Base-by-base conservation (phyloP, 805 yeast species). In the Debaryomyces hansenii region DNA sequence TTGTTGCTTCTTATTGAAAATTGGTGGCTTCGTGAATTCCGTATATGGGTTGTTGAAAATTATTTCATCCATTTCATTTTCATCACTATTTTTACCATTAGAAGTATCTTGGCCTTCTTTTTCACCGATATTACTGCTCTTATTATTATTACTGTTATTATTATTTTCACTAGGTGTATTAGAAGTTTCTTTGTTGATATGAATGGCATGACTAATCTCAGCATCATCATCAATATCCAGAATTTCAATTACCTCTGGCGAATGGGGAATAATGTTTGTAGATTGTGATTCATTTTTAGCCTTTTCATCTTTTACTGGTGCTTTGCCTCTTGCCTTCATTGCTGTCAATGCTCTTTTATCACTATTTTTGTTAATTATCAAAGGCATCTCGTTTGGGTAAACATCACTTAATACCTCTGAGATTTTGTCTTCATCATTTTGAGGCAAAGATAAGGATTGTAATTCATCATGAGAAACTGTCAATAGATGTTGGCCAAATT, bases 331-430 rank as follows among this genome's bases (percentile, higher is more conserved):
- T 6, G 3, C 10, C 27, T 6, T 2, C 7, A 3, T 24, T 3
- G 7, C 10, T 4, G 7, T 24, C 4, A 24, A 24, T 6, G 14
- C 34, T n/a, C 16, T 31, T 12, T 31, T 53, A 33, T 45, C 45
- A 11, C 51, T 49, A 27, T 53, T 55, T 50, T 70, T 69, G 34
- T 54, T 60, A 32, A 71, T 53, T 3, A 65, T 58, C 37, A 72
- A 57, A 7, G 75, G 75, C 2, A 63, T 50, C 38, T 67, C 71
- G 24, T 55, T 56, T 4, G 71, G 67, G 40, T 58, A 68, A 0
- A 66, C 50, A 39, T 77, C 80, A 50, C 78, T 72, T 20, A 72
- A 56, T 4, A 72, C 65, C 43, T 77, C 81, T 2, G 71, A 69
- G 27, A 54, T 54, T 47, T 65, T 68, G 14, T 69, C 73, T 37